Base-by-base conservation (phyloP, 108 stramenopile genomes). In the Hondaea fermentalgiana region DNA sequence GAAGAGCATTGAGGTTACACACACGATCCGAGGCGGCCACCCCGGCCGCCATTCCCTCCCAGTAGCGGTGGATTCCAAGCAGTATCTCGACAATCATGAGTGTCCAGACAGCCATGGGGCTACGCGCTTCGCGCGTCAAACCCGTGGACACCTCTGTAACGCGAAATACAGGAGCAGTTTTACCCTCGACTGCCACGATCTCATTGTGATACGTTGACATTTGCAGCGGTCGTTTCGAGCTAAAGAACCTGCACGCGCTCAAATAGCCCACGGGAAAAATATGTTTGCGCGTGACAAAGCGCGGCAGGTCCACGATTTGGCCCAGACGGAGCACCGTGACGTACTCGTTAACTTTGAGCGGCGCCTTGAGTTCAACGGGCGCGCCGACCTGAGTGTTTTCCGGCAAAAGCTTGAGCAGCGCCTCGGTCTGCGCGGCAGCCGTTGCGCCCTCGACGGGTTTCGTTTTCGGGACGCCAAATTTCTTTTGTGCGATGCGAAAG, bases 81-180 rank as follows among this genome's bases (percentile, higher is more conserved):
- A 83, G 76, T 3, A 83, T 83, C 23, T 83, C 76, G 10, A 83
- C 76, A 35, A 83, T 83, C 51, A 83, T 83, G n/a, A 83, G 51
- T 2, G 76, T 83, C 76, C 76, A 83, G 6, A 28, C 76, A 25
- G 45, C 76, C 45, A 53, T 83, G n/a, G 76, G 76, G 45, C 49
- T 53, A 12, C 49, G 51, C n/a, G 23, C 76, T 23, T 83, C 76
- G n/a, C n/a, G n/a, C 19, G 51, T 45, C 17, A 53, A 6, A 53
- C 51, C 51, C 43, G 45, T 47, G 51, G 45, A 53, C 6, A 83
- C 76, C 25, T 83, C 76, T 6, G 76, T 83, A 1, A 83, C 76
- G n/a, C 76, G 45, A 35, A 83, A 83, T 0, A 83, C 25, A 35
- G 76, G 76, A n/a, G 45, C 76, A 16, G 49, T 53, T 83, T 83